phyloP scores from a whole-genome alignment of 2,329 filamentous ascomycete species.

The Fusarium armeniacum region DNA sequence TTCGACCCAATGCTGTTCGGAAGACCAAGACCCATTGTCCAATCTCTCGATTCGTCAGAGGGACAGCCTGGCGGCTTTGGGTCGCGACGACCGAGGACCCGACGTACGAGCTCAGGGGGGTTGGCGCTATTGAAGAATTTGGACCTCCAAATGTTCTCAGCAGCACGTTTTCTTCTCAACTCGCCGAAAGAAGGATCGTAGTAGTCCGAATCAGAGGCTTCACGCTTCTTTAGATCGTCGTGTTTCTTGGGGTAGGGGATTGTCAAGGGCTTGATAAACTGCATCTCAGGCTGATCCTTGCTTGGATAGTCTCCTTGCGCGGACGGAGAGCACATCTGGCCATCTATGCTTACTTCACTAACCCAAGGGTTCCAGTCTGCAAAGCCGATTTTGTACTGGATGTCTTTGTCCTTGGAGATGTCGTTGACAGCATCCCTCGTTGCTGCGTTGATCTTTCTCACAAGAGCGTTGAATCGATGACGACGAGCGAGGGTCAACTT shows the following conservation, averaged over 20 bases:
- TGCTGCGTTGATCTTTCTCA: background rate
- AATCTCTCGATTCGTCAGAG: background rate
- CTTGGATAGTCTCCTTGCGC: background rate
- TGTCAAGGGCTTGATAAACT: background rate
- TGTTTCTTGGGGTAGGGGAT: background rate
- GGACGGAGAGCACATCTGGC: background rate
- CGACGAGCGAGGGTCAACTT: background rate
- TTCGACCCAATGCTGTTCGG: rapidly evolving
- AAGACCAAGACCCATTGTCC: background rate
- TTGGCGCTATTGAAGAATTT: slow-evolving; percentile 17
- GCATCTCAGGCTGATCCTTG: background rate
- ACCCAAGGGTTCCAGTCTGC: slow-evolving; percentile 23
- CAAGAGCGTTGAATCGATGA: background rate
- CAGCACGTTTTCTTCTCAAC: background rate
- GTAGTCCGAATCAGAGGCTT: rapidly evolving
- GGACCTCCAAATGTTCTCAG: background rate
- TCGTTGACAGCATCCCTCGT: background rate
- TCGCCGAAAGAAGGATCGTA: background rate
- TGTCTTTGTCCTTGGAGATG: rapidly evolving
- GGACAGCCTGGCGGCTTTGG: slow-evolving; percentile 1
- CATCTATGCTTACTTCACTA: rapidly evolving
- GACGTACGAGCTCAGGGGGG: background rate
- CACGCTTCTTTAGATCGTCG: rapidly evolving
- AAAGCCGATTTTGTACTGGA: slow-evolving; percentile 15
- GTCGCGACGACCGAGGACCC: rapidly evolving